phyloP scores from a whole-genome alignment of 257 asterid species.

The Scutellaria baicalensis region DNA sequence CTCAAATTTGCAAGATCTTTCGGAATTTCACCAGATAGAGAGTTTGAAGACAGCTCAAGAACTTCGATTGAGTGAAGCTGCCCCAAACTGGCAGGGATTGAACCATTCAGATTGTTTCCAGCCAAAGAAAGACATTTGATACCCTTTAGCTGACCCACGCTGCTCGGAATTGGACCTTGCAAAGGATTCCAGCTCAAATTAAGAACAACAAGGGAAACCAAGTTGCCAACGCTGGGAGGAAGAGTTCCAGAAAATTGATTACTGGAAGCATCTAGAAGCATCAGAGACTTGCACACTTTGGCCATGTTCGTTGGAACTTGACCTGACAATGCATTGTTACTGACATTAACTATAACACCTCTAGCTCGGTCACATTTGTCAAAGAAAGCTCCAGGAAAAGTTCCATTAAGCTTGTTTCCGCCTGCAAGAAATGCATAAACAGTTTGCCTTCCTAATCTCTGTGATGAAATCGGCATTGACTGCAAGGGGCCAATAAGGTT shows the following conservation, averaged over 20 bases:
- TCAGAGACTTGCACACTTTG: slow-evolving; percentile 42
- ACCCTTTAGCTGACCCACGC: slow-evolving; percentile 47
- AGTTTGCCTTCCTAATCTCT: slow-evolving; percentile 39
- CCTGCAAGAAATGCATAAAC: slow-evolving; percentile 77
- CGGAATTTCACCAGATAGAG: slow-evolving; percentile 68
- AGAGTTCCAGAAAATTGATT: slow-evolving; percentile 56
- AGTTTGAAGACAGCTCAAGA: slow-evolving; percentile 74
- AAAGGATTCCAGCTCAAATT: slow-evolving; percentile 64
- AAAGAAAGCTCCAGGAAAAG: slow-evolving; percentile 55
- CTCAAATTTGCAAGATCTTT: slow-evolving; percentile 46
- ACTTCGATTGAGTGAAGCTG: slow-evolving; percentile 46
- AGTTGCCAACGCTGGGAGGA: slow-evolving; percentile 48
- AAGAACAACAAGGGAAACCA: slow-evolving; percentile 52
- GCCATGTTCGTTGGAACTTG: slow-evolving; percentile 44
- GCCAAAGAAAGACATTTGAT: slow-evolving; percentile 59
- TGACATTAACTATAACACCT: slow-evolving; percentile 52
- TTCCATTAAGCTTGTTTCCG: slow-evolving; percentile 54
- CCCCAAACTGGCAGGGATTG: slow-evolving; percentile 62
- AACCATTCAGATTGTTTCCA: slow-evolving; percentile 64
- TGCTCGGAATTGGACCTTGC: slow-evolving; percentile 64
- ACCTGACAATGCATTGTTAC: slow-evolving; percentile 51
- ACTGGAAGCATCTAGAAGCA: slow-evolving; percentile 56
- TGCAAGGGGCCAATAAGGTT: slow-evolving; percentile 47
- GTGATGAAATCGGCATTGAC: slow-evolving; percentile 54
- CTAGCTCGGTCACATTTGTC: slow-evolving; percentile 53